Base-by-base conservation (phyloP, 345 rosid species). In the Heritiera littoralis region DNA sequence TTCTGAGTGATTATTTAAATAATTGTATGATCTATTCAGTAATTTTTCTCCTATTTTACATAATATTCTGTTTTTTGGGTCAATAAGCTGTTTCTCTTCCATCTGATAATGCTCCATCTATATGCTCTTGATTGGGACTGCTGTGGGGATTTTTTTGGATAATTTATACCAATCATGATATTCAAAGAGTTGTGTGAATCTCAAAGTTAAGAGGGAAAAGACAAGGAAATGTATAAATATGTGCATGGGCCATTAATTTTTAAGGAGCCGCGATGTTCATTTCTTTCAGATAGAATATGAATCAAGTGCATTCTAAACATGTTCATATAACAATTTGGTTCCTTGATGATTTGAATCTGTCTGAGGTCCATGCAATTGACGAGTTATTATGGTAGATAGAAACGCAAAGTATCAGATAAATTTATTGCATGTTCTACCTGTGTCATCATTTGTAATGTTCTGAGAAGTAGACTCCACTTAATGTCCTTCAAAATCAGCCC, bases 211-310 rank as follows among this genome's bases (percentile, higher is more conserved):
- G n/a, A 32, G 67, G 18, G 41, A 32, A 7, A 32, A 13, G 7
- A 63, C 43, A 13, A 30, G 67, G 43, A 32, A 32, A 63, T 14
- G 9, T 32, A 32, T 63, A 32, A 12, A 63, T 32, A 63, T 32
- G 41, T 30, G 66, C 17, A 61, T 61, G 66, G 66, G 17, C 66
- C 66, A 63, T 32, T 63, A 41, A 18, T 63, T 63, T 63, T 63
- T 12, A 12, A 32, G 41, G 18, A 63, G 32, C 41, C 40, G 5
- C 43, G 2, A 12, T 28, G 67, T 63, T 14, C 41, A 63, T 32
- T 63, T 63, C 67, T 14, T 12, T 63, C 8, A 5, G 67, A 13
- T 63, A 13, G 28, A 63, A 32, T 63, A 63, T 63, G n/a, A 63
- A 63, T 14, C 67, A 63, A 63, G 67, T 63, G 67, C 67, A 14